Base-by-base conservation (phyloP, 257 asterid species). In the Fraxinus anomala region DNA sequence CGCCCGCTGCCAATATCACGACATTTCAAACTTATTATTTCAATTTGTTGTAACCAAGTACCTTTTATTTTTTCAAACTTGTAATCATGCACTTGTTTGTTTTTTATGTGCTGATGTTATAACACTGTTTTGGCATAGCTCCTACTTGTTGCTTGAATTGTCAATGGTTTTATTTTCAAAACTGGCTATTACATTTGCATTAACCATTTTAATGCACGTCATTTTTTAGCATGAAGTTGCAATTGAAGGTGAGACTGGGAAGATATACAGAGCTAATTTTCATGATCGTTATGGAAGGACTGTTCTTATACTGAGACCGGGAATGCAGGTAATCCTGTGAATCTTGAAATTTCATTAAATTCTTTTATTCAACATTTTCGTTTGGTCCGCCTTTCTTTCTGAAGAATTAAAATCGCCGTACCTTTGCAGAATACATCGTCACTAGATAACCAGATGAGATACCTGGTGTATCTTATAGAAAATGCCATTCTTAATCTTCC, bases 401-500 rank as follows among this genome's bases (percentile, higher is more conserved):
- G 10, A 12, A 68, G 28, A 24, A 37, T 36, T 40, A 40, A 21
- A 23, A 49, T 1, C 19, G 4, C 31, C 36, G 74, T 44, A 61
- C 71, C 26, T 69, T 85, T 80, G 74, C 96, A 95, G 98, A 95
- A 93, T 77, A 95, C 99, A 3, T 81, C 93, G 44, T 80, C 90
- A 23, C 11, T 93, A 37, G 99, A 95, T 76, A 90, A 88, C 86
- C 94, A 95, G 90, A 93, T 95, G 79, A 88, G 80, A 74, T 97
- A 93, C 85, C 82, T 95, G 83, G 98, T 95, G 59, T 95, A 95
- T 83, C 93, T 91, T 59, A 84, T 95, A 37, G 98, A 95, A 81
- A 95, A 95, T 75, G 97, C 99, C 17, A 87, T 93, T 75, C 91
- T 91, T 61, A 95, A 93, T 87, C 99, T 93, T 81, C 97, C 97